Conservation (phyloP, 2,329 filamentous ascomycete genomes). For the Dothistroma pini region DNA sequence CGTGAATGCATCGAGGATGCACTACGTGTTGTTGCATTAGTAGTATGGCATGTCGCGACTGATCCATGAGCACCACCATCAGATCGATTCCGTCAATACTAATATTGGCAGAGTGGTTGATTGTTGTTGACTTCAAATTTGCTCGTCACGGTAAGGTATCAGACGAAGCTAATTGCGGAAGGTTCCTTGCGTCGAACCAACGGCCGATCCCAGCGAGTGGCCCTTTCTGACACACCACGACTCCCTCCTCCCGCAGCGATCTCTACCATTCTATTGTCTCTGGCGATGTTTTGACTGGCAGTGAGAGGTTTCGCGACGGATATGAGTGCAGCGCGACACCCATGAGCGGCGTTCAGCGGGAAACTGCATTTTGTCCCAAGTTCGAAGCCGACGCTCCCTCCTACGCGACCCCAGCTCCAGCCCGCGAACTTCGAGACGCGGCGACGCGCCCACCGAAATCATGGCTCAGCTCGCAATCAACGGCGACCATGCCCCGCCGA, state of each 20-base stretch:
- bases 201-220: neutral
- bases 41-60: too few species aligned
- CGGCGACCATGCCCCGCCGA: conserved; percentile 5
- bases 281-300: too few species aligned
- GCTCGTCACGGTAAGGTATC: neutral
- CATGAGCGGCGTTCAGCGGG: neutral
- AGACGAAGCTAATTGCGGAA: neutral
- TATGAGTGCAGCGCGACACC: neutral
- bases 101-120: neutral
- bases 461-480: neutral
- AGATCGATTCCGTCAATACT: neutral
- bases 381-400: neutral
- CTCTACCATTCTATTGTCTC: neutral
- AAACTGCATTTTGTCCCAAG: neutral
- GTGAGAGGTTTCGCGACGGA: neutral
- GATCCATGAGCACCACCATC: too few species aligned
- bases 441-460: neutral
- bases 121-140: neutral
- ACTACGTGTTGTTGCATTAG: neutral
- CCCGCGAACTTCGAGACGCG: neutral
- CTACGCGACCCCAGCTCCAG: conserved; percentile 3
- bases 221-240: neutral
- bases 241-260: neutral
- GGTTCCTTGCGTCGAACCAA: conserved; percentile 2
- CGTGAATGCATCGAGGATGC: neutral